Conservation (phyloP, 257 asterid species). For the Nicotiana knightiana region DNA sequence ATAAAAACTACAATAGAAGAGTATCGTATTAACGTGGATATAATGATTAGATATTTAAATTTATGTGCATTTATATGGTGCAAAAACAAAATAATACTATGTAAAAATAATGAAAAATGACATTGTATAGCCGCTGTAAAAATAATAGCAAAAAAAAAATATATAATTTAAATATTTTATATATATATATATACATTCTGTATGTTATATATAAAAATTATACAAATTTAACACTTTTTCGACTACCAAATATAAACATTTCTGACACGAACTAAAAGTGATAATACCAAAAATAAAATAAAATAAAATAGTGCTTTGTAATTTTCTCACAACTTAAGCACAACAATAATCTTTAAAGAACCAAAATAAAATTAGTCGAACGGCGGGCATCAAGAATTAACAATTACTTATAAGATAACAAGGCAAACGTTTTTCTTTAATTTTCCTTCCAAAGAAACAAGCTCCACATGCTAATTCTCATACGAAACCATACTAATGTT, state of each 20-base stretch:
- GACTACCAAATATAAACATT: too few relatives aligned
- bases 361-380: background rate
- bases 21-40: too few relatives aligned
- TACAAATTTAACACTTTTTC: too few relatives aligned
- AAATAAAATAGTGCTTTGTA: background rate
- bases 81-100: background rate
- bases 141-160: too few relatives aligned
- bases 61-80: background rate
- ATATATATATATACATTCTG: too few relatives aligned
- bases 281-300: too few relatives aligned
- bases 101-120: too few relatives aligned
- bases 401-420: background rate
- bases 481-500: background rate
- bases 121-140: too few relatives aligned
- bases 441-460: background rate
- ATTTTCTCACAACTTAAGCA: slow-evolving; percentile 1
- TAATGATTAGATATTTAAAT: background rate
- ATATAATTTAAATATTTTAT: too few relatives aligned
- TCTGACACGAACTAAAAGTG: too few relatives aligned
- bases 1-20: too few relatives aligned
- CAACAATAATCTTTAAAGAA: background rate
- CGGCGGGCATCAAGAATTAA: background rate
- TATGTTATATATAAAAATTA: too few relatives aligned
- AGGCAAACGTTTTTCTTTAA: background rate
- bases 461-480: background rate